Conservation (phyloP, 768 basidiomycete species). For the Infundibulicybe gibba region DNA sequence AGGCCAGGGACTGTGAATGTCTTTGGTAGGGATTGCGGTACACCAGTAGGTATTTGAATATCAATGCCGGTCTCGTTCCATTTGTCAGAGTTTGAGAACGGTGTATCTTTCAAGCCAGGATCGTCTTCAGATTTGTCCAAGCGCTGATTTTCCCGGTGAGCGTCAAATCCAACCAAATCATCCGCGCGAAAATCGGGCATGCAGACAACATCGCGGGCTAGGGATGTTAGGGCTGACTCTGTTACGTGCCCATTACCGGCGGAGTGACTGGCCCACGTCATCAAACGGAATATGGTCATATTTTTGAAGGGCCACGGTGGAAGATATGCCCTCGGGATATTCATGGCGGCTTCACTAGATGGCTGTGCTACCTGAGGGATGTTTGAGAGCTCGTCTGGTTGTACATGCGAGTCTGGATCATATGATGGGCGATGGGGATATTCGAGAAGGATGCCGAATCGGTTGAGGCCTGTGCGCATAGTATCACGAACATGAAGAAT, state of each 20-base stretch:
- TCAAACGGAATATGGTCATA: constrained; percentile 18
- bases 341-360: background rate
- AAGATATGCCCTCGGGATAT: background rate
- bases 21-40: constrained; percentile 9
- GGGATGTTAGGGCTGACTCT: constrained; percentile 1
- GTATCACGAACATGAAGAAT: constrained; percentile 7
- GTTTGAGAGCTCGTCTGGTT: constrained; percentile 14
- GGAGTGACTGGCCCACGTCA: constrained; percentile 10
- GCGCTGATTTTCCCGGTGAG: constrained; percentile 11
- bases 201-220: constrained; percentile 9
- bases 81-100: constrained; percentile 4
- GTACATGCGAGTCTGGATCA: constrained; percentile 11
- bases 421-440: constrained; percentile 15
- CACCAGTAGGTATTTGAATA: constrained; percentile 20
- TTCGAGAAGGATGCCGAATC: constrained; percentile 13
- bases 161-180: constrained; percentile 11
- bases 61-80: constrained; percentile 14
- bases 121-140: constrained; percentile 1
- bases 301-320: constrained; percentile 20
- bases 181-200: constrained; percentile 11
- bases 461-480: constrained; percentile 8
- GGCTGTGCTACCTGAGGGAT: background rate
- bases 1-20: constrained; percentile 20
- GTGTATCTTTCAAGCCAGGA: background rate
- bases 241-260: constrained; percentile 3